Base-by-base conservation (phyloP, 352 stramenopile species). In the Phytophthora boehmeriae region DNA sequence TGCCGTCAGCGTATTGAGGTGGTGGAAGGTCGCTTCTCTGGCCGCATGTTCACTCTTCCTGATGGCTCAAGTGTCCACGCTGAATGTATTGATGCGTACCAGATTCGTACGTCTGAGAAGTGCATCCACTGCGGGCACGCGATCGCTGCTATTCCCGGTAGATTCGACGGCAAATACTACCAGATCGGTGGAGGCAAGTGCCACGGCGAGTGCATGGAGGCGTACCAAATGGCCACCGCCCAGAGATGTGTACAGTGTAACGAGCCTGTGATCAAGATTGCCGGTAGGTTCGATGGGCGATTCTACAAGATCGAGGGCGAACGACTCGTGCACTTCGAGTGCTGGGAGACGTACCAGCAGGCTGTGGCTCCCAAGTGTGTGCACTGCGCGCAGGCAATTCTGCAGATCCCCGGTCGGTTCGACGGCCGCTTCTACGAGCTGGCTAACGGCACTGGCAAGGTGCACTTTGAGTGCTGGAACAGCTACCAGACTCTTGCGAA, bases 401-500 rank as follows among this genome's bases (percentile, higher is more conserved):
- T 91, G 47, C 77, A 91, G 51, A 86, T 92, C 50, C 76, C 75
- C 0, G 80, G 80, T 13, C 76, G 71, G 8, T 95, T 93, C 38
- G 86, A 95, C 38, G 86, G 86, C 10, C 83, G 86, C 54, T 95
- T 95, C 57, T 95, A 93, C 68, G 84, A 92, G 10, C 74, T 95
- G 32, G 89, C 78, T 22, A 89, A 68, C 36, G 86, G 83, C 5
- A 43, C 74, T 30, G 86, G 86, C 20, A 95, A 95, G 58, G 86
- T 95, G 43, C 86, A 95, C 61, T 93, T 93, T 53, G 86, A 95
- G 62, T 95, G 86, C 70, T 95, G 86, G 86, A 82, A 90, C 22
- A 71, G 63, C 44, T 95, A 91, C 66, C 84, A 92, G 32, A 78
- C 64, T 16, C 54, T 77, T 22, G 60, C 65, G 2, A 77, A 63